phyloP scores from a whole-genome alignment of 768 basidiomycete species.

The Xerocomellus intermedius region DNA sequence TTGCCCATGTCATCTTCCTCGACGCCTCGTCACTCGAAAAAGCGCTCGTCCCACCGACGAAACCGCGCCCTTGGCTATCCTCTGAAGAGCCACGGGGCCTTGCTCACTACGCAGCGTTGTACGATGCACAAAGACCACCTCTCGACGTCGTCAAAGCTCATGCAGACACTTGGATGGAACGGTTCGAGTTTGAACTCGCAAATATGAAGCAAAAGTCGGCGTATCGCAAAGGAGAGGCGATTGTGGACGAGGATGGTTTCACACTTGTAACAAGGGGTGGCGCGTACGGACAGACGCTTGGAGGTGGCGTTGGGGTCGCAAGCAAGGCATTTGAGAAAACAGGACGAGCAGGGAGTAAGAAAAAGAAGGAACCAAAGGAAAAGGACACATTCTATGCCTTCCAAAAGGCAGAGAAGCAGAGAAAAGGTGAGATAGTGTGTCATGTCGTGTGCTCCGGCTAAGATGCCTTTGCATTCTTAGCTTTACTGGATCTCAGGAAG shows the following conservation, averaged over 20 bases:
- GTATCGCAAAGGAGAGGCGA: conserved; percentile 80
- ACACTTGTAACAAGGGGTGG: conserved; percentile 93
- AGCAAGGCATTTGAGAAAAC: conserved; percentile 53
- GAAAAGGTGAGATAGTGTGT: conserved; percentile 55
- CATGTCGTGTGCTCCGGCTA: not conserved
- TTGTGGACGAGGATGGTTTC: conserved; percentile 94
- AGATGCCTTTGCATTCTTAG: conserved; percentile 31
- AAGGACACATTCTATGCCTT: conserved; percentile 85
- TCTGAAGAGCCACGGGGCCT: conserved; percentile 65
- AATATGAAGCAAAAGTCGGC: conserved; percentile 60
- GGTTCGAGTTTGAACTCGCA: conserved; percentile 64
- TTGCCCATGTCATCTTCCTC: conserved; percentile 71
- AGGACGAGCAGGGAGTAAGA: conserved; percentile 36
- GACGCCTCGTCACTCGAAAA: conserved; percentile 70
- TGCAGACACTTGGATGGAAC: conserved; percentile 73
- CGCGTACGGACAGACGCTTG: conserved; percentile 83
- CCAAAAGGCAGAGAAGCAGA: conserved; percentile 87
- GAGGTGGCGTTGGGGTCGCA: conserved; percentile 70
- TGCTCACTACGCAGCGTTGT: conserved; percentile 63
- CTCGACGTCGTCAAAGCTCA: conserved; percentile 72
- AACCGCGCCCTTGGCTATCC: conserved; percentile 65
- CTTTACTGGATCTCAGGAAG: conserved; percentile 59
- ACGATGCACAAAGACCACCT: conserved; percentile 70
- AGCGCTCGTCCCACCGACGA: conserved; percentile 51
- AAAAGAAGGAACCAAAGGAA: conserved; percentile 62